Conservation (phyloP, 208 protist species). For the Angomonas ambiguus region DNA sequence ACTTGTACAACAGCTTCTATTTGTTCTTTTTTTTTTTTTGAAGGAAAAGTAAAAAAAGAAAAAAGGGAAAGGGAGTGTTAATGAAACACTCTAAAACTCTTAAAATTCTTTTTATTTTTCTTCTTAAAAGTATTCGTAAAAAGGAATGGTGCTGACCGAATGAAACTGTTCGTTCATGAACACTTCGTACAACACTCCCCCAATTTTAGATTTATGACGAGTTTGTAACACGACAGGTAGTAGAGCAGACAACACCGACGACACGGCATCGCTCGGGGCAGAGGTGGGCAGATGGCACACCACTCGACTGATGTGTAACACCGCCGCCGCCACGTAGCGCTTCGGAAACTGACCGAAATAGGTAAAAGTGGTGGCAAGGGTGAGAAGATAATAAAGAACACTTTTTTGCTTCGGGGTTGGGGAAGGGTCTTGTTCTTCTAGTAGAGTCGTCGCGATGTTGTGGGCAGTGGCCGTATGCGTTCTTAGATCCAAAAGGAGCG, state of each 20-base stretch:
- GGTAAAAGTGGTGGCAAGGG: slow-evolving; percentile 48
- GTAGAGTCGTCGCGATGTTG: slow-evolving; percentile 40
- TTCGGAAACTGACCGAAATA: slow-evolving; percentile 49
- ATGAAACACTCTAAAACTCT: no score
- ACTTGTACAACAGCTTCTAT: background rate
- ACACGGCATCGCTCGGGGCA: slow-evolving; percentile 32
- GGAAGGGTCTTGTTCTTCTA: slow-evolving; percentile 59
- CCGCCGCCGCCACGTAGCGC: slow-evolving; percentile 52
- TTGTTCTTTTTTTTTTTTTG: slow-evolving; percentile 2
- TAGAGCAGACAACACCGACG: slow-evolving; percentile 32
- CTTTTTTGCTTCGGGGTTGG: slow-evolving; percentile 38
- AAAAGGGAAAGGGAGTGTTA: background rate
- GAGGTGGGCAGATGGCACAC: slow-evolving; percentile 34
- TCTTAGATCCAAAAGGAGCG: slow-evolving; percentile 37
- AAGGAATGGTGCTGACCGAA: slow-evolving; percentile 33
- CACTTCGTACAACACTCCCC: slow-evolving; percentile 33
- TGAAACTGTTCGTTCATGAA: slow-evolving; percentile 33
- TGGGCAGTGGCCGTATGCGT: slow-evolving; percentile 41
- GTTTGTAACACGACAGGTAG: slow-evolving; percentile 24
- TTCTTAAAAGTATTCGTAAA: slow-evolving; percentile 9
- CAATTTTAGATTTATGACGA: slow-evolving; percentile 15
- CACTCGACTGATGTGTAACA: slow-evolving; percentile 54
- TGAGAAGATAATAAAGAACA: slow-evolving; percentile 52
- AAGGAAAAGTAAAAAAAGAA: background rate
- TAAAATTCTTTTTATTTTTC: no score